These are phyloP conservation scores for Aspergillus pseudoterreus DNA, from an alignment of 2,329 filamentous ascomycete species.

Conservation along the genomic window DNA sequence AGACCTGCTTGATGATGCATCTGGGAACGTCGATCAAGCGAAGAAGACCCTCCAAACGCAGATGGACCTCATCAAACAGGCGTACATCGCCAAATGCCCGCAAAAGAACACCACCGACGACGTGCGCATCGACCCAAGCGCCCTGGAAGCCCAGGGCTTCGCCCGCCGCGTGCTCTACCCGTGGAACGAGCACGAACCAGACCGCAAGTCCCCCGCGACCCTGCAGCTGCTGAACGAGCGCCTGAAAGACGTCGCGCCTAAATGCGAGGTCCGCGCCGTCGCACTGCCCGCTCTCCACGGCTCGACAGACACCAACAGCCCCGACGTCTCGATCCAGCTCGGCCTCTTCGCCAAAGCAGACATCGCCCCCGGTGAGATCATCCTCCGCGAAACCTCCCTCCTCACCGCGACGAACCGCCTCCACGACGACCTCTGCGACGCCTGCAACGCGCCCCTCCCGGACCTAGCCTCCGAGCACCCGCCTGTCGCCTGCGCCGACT, in stretches of 20 bases:
- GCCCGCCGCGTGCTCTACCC: conserved; percentile 57
- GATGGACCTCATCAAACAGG: conserved; percentile 25
- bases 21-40: background rate
- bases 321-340: conserved; percentile 62
- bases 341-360: conserved; percentile 86
- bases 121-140: conserved; percentile 25
- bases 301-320: conserved; percentile 4
- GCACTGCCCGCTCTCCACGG: conserved; percentile 68
- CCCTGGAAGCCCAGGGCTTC: conserved; percentile 35
- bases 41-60: conserved; percentile 22
- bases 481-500: conserved; percentile 50
- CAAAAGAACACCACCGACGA: conserved; percentile 1
- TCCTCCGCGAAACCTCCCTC: conserved; percentile 79
- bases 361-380: conserved; percentile 69
- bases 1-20: conserved; percentile 14
- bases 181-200: conserved; percentile 60
- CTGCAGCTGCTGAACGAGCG: conserved; percentile 68
- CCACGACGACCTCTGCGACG: conserved; percentile 84
- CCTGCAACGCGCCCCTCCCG: conserved; percentile 73
- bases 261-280: conserved; percentile 73
- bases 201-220: conserved; percentile 52
- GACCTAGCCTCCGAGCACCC: conserved; percentile 43
- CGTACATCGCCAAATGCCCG: conserved; percentile 17
- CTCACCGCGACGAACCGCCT: conserved; percentile 85
- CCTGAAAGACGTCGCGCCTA: conserved; percentile 68